These are phyloP conservation scores for Phytophthora boehmeriae DNA, from an alignment of 352 stramenopile genomes.

Conservation along the genomic window DNA sequence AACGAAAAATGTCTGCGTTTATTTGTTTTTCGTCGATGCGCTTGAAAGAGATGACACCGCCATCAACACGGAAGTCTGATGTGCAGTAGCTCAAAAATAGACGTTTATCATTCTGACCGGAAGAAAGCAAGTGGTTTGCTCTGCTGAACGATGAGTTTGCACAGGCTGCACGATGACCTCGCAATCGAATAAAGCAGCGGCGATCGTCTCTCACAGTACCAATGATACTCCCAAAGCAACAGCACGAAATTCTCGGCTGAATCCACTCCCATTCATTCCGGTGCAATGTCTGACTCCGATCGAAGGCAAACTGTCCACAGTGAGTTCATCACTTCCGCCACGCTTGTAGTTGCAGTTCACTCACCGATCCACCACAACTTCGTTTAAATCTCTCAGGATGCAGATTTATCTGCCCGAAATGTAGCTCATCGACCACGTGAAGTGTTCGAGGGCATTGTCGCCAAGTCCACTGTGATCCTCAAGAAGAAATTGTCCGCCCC, in stretches of 20 bases:
- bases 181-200: slow-evolving; percentile 12
- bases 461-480: slow-evolving; percentile 41
- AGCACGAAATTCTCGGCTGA: slow-evolving; percentile 9
- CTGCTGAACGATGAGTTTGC: slow-evolving; percentile 5
- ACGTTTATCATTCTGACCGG: background rate
- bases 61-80: background rate
- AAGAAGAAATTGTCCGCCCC: slow-evolving; percentile 46
- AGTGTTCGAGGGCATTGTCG: slow-evolving; percentile 42
- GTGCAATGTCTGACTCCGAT: slow-evolving; percentile 46
- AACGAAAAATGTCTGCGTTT: background rate
- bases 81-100: slow-evolving; percentile 14
- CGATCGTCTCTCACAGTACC: background rate
- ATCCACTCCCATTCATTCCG: slow-evolving; percentile 23
- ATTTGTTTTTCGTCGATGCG: slow-evolving; percentile 40
- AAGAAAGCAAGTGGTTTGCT: background rate
- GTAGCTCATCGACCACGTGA: slow-evolving; percentile 39
- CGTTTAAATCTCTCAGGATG: slow-evolving; percentile 31
- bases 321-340: slow-evolving; percentile 2
- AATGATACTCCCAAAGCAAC: slow-evolving; percentile 6
- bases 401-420: slow-evolving; percentile 53
- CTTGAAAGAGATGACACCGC: slow-evolving; percentile 14
- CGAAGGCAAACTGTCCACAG: slow-evolving; percentile 40
- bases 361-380: background rate
- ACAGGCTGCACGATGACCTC: slow-evolving; percentile 21
- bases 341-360: background rate